phyloP scores from a whole-genome alignment of 2,329 filamentous ascomycete species.

The Sphaerulina populicola region DNA sequence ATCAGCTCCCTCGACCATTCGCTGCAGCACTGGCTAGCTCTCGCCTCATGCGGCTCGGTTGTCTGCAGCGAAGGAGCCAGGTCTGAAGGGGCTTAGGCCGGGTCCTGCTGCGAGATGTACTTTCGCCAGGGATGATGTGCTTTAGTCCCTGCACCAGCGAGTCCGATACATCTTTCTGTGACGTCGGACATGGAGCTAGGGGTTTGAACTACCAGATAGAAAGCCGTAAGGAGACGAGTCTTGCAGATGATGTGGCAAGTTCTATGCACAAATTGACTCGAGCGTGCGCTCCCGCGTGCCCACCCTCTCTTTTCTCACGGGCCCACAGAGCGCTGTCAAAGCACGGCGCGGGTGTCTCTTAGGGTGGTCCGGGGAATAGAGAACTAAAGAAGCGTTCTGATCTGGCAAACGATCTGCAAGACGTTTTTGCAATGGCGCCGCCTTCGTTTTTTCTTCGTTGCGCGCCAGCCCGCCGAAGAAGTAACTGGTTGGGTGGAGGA shows the following conservation, averaged over 20 bases:
- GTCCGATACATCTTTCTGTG: slow-evolving; percentile 16
- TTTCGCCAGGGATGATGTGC: slow-evolving; percentile 15
- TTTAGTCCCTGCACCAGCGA: slow-evolving; percentile 22
- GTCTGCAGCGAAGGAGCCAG: slow-evolving; percentile 19
- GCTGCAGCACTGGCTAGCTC: slow-evolving; percentile 13
- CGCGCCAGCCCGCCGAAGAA: neutral
- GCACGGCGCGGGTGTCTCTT: slow-evolving; percentile 6
- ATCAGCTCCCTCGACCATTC: slow-evolving; percentile 10
- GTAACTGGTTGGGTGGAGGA: neutral
- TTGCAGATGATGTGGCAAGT: neutral
- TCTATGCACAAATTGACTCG: slow-evolving; percentile 11
- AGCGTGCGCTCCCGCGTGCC: slow-evolving; percentile 3
- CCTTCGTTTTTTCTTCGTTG: neutral
- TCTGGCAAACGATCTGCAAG: slow-evolving; percentile 26
- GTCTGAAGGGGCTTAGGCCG: slow-evolving; percentile 11
- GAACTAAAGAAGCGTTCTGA: slow-evolving; percentile 7
- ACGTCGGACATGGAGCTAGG: slow-evolving; percentile 23
- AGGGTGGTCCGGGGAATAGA: slow-evolving; percentile 17
- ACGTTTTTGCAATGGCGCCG: neutral
- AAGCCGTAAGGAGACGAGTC: slow-evolving; percentile 7
- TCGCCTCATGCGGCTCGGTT: slow-evolving; percentile 17
- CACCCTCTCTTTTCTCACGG: neutral
- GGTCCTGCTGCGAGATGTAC: slow-evolving; percentile 15
- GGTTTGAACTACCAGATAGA: slow-evolving; percentile 17
- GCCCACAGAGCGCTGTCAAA: slow-evolving; percentile 6